Base-by-base conservation (phyloP, 108 stramenopile species). In the Nitzschia sp. region DNA sequence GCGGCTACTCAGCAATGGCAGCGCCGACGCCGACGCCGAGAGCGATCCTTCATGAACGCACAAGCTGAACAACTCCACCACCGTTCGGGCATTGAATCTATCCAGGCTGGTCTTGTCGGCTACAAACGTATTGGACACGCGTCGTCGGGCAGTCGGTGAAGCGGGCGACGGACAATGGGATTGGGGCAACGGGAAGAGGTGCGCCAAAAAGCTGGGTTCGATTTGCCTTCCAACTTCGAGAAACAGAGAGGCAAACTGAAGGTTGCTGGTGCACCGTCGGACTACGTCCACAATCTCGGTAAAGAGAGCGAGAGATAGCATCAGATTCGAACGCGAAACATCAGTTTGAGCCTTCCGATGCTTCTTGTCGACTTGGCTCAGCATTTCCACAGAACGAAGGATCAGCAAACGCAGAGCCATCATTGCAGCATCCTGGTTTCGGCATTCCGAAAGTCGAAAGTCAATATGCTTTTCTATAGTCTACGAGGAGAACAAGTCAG, bases 211-310 rank as follows among this genome's bases (percentile, higher is more conserved):
- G 34, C 75, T 70, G 0, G 75, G 75, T 47, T 76, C 75, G 27
- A 68, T 70, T 42, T 76, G 75, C 19, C 75, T 18, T 19, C 75
- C 75, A 49, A 76, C 63, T 42, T 76, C 75, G 17, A 76, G 47
- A 59, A 76, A 70, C 18, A 76, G 63, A 3, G 75, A 76, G n/a
- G 75, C 75, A 58, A 76, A 70, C 46, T 70, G 75, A 38, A 76
- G 62, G 51, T 64, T 48, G 30, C 61, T 58, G 15, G 68, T 62
- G 54, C 68, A 70, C 34, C 31, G 18, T 15, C 68, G 54, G 42
- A 64, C 57, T 6, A 54, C 46, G 24, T 70, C 63, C 25, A 70
- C 62, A 35, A 70, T 49, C 64, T 54, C 62, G 25, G 68, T 13
- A 46, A 76, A 56, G 18, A 76, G n/a, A 5, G 33, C 46, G 1